phyloP scores from a whole-genome alignment of 208 protist genomes.

The Angomonas deanei region DNA sequence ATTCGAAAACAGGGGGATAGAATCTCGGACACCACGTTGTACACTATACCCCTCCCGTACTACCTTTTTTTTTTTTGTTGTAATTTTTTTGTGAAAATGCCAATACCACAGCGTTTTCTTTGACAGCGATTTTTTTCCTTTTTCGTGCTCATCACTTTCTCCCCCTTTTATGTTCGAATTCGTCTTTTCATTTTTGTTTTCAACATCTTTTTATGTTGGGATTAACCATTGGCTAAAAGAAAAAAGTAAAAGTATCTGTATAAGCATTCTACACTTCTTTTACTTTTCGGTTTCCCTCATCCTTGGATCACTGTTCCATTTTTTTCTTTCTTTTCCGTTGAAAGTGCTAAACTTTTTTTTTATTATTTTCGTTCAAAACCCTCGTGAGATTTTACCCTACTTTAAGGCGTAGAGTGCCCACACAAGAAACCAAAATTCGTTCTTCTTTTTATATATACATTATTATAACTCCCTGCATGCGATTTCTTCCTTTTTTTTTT shows the following conservation, averaged over 20 bases:
- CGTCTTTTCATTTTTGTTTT: conserved; percentile 10
- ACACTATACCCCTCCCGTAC: background rate
- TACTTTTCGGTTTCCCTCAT: background rate
- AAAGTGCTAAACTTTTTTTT: background rate
- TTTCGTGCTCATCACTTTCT: conserved; percentile 3
- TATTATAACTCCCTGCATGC: background rate
- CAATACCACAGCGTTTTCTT: too few species aligned
- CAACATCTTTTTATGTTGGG: background rate
- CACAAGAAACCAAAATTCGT: too few species aligned
- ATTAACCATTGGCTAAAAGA: background rate
- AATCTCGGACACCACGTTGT: background rate
- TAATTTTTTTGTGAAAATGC: too few species aligned
- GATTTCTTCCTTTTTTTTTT: background rate
- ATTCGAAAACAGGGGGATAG: background rate
- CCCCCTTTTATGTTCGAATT: background rate
- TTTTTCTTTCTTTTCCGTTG: background rate
- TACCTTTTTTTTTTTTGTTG: conserved; percentile 3
- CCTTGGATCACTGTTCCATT: background rate
- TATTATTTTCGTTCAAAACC: too few species aligned
- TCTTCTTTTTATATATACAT: background rate
- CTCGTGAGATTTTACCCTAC: too few species aligned
- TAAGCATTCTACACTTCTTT: background rate
- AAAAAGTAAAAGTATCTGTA: background rate
- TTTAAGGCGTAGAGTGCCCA: too few species aligned
- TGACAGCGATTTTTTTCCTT: too few species aligned